These are phyloP conservation scores for Colletotrichum sidae DNA, from an alignment of 2,329 filamentous ascomycete species.

Conservation along the genomic window DNA sequence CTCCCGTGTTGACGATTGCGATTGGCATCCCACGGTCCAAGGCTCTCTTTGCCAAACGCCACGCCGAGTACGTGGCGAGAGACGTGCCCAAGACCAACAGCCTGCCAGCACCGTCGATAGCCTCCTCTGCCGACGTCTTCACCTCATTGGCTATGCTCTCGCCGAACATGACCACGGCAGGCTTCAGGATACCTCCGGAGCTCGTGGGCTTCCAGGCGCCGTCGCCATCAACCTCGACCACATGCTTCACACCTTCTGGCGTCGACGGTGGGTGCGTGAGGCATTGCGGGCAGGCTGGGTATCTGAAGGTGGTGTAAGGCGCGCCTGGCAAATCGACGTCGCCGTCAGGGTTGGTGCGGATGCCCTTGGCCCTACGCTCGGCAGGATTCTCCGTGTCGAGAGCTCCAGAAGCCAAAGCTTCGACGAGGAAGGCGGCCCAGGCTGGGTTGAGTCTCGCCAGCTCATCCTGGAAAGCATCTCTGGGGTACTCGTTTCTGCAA, in stretches of 20 bases:
- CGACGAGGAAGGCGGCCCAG: conserved; percentile 82
- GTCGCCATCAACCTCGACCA: conserved; percentile 79
- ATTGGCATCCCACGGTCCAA: conserved; percentile 87
- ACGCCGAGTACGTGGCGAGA: conserved; percentile 94
- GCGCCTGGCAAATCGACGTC: conserved; percentile 91
- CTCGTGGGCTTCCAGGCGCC: conserved; percentile 79
- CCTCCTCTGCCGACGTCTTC: conserved; percentile 81
- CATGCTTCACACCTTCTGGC: conserved; percentile 64
- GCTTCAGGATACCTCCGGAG: conserved; percentile 86
- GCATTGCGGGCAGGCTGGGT: conserved; percentile 89
- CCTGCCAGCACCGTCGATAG: conserved; percentile 80
- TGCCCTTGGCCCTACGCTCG: conserved; percentile 73
- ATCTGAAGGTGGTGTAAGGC: conserved; percentile 89
- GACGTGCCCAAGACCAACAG: conserved; percentile 89
- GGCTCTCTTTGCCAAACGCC: conserved; percentile 86
- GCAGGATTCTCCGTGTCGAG: conserved; percentile 81
- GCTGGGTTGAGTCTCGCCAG: conserved; percentile 84
- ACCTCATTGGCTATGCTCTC: conserved; percentile 80
- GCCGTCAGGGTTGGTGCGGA: conserved; percentile 92
- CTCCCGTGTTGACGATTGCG: conserved; percentile 88
- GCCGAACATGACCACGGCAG: conserved; percentile 96
- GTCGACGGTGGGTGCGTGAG: conserved; percentile 70
- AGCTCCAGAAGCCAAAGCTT: conserved; percentile 79
- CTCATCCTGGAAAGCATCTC: conserved; percentile 80
- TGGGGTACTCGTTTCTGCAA: conserved; percentile 78